A percentile compares a stretch with the other conserved stretches of the same genome.
Conservation (phyloP, 2,329 filamentous ascomycete species). For the Diplodia mutila region DNA sequence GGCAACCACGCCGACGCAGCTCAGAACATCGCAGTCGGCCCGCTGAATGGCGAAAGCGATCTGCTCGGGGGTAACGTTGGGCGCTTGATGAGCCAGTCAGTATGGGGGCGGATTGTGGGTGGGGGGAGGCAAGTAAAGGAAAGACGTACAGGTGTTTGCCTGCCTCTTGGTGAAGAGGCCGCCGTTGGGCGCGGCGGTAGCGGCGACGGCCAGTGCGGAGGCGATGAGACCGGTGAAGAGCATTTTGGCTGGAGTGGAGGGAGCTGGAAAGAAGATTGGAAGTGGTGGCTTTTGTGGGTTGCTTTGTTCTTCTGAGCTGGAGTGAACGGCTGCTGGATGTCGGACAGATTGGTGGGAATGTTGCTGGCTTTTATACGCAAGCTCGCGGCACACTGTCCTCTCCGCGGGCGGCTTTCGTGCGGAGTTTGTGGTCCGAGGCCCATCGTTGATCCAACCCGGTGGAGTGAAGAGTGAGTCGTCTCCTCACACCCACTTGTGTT, state of each 20-base stretch:
- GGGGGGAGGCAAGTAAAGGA: background rate
- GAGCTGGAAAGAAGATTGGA: too few relatives aligned
- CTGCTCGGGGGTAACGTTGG: background rate
- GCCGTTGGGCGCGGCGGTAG: background rate
- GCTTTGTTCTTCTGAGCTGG: too few relatives aligned
- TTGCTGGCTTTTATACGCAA: background rate
- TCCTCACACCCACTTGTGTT: background rate
- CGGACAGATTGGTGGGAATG: background rate
- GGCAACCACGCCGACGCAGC: conserved; percentile 56
- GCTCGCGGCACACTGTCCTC: background rate
- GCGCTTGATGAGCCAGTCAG: background rate
- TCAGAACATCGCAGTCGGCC: conserved; percentile 72
- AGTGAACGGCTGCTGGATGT: background rate
- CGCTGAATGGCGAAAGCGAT: conserved; percentile 70
- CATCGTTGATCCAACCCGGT: background rate
- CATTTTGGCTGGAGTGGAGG: background rate
- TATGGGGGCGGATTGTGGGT: background rate
- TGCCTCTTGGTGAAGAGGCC: background rate
- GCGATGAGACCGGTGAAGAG: background rate
- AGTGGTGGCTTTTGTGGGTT: background rate
- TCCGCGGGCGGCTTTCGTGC: background rate
- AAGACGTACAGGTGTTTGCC: background rate
- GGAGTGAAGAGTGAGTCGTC: background rate
- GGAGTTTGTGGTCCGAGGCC: background rate
- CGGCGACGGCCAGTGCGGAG: background rate